These are phyloP conservation scores for Aspergillus ruber DNA, from an alignment of 2,329 filamentous ascomycete species.

Conservation along the genomic window DNA sequence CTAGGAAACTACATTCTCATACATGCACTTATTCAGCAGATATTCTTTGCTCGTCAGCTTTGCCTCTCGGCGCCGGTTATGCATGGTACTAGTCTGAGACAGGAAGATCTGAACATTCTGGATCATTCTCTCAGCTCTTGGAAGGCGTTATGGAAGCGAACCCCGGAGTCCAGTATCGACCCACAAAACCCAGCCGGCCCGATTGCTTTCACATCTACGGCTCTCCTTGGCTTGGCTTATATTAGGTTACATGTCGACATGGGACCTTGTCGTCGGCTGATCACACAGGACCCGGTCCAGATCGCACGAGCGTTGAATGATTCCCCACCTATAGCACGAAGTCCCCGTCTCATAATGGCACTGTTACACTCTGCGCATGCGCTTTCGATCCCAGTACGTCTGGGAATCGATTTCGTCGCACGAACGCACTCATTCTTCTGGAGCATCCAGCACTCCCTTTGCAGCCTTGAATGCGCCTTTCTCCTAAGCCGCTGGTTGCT, in stretches of 20 bases:
- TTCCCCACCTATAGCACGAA: conserved; percentile 38
- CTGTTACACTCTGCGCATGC: conserved; percentile 50
- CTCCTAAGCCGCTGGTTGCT: conserved; percentile 43
- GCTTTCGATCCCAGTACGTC: conserved; percentile 48
- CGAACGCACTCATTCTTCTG: conserved; percentile 50
- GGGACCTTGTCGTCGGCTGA: conserved; percentile 41
- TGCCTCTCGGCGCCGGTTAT: conserved; percentile 40
- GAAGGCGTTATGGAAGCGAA: conserved; percentile 49
- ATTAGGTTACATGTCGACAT: conserved; percentile 44
- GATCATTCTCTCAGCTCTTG: conserved; percentile 45
- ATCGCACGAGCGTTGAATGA: conserved; percentile 42
- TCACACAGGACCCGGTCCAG: conserved; percentile 41
- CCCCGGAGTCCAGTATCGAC: conserved; percentile 49
- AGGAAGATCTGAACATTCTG: conserved; percentile 39
- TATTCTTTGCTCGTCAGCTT: conserved; percentile 46
- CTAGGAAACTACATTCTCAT: conserved; percentile 51
- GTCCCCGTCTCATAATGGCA: conserved; percentile 44
- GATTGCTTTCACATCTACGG: conserved; percentile 48
- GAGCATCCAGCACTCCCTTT: conserved; percentile 51
- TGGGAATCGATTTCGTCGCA: conserved; percentile 50
- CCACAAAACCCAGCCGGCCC: conserved; percentile 48
- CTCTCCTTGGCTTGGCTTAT: conserved; percentile 42
- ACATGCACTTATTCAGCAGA: conserved; percentile 49
- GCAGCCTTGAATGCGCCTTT: conserved; percentile 49
- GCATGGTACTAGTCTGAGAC: conserved; percentile 36